Base-by-base conservation (phyloP, 805 yeast genomes). In the Ogataea saltuana region DNA sequence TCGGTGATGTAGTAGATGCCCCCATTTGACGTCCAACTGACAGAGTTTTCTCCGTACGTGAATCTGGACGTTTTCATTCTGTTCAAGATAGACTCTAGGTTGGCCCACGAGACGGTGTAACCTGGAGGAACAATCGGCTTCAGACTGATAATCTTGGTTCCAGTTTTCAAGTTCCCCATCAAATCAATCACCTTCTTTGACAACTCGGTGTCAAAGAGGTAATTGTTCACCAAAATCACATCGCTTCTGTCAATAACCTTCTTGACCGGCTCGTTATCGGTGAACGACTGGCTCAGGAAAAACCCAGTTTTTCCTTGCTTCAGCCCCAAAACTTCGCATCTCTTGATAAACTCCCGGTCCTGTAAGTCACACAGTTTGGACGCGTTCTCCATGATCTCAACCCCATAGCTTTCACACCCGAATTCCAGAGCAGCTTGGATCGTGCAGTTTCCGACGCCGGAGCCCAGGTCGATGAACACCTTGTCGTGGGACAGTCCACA, bases 381-480 rank as follows among this genome's bases (percentile, higher is more conserved):
- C 0, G 97, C 95, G 51, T 83, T 82, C 13, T 75, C 76, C 95
- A 89, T 89, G 36, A 90, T 76, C 60, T 90, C 97, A 63, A 91
- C 87, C 1, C 97, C 97, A 56, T 86, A 88, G 61, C 95, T 83
- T 41, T 72, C 72, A 47, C 89, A 85, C 2, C 96, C 96, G 59
- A 78, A 80, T 55, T 89, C 96, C 26, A 90, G 63, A 0, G 96
- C 88, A 0, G 96, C 95, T 61, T 89, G 97, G 31, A 89, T 74
- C 0, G 85, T 83, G 45, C 96, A 88, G 59, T 90, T 90, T 0
- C 97, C 97, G 12, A 90, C 97, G 12, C 97, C 97, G 0, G 96
- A 88, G 0, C 97, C 97, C 18, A 90, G 69, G 64, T 90, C 97
- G 49, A 90, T 80, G 56, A 88, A 89, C n/a, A 70, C 75, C 33